phyloP scores from a whole-genome alignment of 2,329 filamentous ascomycete genomes.

The Nemania sp. region DNA sequence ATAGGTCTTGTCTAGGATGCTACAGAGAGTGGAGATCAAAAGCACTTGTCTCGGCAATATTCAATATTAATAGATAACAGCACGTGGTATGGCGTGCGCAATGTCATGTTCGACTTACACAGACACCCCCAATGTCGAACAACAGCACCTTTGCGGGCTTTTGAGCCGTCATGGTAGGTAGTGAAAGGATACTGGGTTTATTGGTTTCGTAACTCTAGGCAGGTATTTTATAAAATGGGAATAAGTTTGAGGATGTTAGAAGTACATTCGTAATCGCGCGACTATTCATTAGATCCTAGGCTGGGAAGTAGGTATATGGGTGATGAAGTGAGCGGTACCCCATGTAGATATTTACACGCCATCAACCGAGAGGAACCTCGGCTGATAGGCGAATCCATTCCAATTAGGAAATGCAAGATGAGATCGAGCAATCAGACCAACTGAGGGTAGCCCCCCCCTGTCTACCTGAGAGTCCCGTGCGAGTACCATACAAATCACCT shows the following conservation, averaged over 20 bases:
- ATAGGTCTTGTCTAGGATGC: neutral
- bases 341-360: neutral
- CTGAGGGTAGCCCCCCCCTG: no score
- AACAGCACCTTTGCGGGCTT: conserved; percentile 78
- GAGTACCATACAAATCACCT: no score
- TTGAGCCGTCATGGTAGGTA: conserved; percentile 54
- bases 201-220: neutral
- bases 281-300: no score
- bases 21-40: neutral
- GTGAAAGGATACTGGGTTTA: neutral
- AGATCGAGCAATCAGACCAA: no score
- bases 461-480: no score
- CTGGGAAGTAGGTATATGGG: no score
- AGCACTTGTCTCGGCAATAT: neutral
- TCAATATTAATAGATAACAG: neutral
- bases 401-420: neutral
- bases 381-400: conserved; percentile 15
- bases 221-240: neutral
- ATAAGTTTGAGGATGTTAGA: no score
- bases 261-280: no score
- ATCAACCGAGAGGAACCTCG: conserved; percentile 28
- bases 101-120: conserved; percentile 72
- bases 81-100: neutral
- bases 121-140: conserved; percentile 97
- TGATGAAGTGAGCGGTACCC: neutral